Base-by-base conservation (phyloP, 2,329 filamentous ascomycete species). In the Fusarium sacchari region DNA sequence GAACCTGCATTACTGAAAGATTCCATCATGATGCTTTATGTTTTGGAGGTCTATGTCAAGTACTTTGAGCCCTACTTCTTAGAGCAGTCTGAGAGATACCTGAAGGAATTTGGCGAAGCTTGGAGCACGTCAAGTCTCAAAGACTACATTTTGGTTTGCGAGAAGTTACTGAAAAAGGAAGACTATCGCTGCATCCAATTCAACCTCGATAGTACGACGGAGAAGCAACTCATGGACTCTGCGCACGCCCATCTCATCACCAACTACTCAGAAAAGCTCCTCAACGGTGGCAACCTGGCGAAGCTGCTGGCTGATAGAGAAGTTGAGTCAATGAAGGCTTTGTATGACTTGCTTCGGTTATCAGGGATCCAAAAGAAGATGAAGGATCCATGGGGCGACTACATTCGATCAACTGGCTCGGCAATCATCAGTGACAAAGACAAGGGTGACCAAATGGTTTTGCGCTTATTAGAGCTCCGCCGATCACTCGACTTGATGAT, bases 391-490 rank as follows among this genome's bases (percentile, higher is more conserved):
- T 98, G 97, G 86, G 89, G 90, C 75, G 87, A 88, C 39, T 97
- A 96, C 83, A 95, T 98, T 60, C 88, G 91, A 55, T 85, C 88
- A 28, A 90, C 94, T 9, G 96, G 96, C 2, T 89, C 91, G 1
- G 83, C 82, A 5, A 96, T 99, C 64, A 92, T 98, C 10, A 91
- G 93, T 67, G 94, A 97, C 78, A 92, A 92, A 56, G 90, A 92
- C 39, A 90, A 92, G 42, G 91, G 92, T 53, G 91, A 95, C 24
- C 91, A 95, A 56, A 98, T 99, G 95, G 91, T 99, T 3, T 84
- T 94, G 10, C 90, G 93, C 39, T 85, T 99, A 9, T 86, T 99
- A 15, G 90, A 93, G 32, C 89, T 99, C 75, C 95, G 97, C 80
- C 89, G 91, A 53, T 89, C 91, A 37, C 85, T 98, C 14, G 95